A percentile compares a stretch with the other conserved stretches of the same genome.
Evolutionary conservation across 805 yeast species (phyloP).

Genomic region (Monosporozyma aerobia): DNA sequence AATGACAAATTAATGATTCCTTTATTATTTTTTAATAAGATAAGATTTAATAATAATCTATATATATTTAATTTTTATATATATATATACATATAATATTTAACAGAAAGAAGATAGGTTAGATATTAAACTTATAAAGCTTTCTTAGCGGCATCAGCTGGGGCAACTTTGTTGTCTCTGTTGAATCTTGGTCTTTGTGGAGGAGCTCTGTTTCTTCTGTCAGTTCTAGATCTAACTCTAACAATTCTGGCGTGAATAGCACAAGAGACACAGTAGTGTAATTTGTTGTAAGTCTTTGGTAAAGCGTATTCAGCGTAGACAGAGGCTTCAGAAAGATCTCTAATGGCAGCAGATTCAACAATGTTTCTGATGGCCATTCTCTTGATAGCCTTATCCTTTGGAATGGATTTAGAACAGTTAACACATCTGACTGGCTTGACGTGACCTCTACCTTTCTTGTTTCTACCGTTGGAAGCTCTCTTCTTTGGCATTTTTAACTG

Average conservation of each 20-base stretch:
- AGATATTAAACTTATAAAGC: constrained; percentile 41
- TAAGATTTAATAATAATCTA: neutral
- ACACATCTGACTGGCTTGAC: constrained; percentile 99
- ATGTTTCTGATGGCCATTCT: constrained; percentile 99
- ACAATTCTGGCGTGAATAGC: constrained; percentile 99
- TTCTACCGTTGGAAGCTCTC: constrained; percentile 99
- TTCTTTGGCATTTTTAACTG: constrained; percentile 86
- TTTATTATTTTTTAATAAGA: neutral
- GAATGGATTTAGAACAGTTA: constrained; percentile 99
- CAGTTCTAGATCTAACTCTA: constrained; percentile 98
- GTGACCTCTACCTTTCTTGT: constrained; percentile 99
- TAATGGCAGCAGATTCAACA: constrained; percentile 99
- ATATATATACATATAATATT: neutral
- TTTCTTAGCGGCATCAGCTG: constrained; percentile 96
- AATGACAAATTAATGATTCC: neutral
- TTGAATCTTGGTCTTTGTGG: constrained; percentile 98
- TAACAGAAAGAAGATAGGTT: neutral
- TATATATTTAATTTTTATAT: neutral
- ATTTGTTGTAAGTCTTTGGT: constrained; percentile 99
- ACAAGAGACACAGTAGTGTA: constrained; percentile 99
- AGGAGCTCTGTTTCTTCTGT: constrained; percentile 98
- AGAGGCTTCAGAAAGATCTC: constrained; percentile 99
- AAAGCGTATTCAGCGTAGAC: constrained; percentile 98
- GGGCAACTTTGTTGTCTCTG: constrained; percentile 92
- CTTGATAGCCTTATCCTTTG: constrained; percentile 99